Conservation (phyloP, 257 asterid species). For the Nicotiana noctiflora region DNA sequence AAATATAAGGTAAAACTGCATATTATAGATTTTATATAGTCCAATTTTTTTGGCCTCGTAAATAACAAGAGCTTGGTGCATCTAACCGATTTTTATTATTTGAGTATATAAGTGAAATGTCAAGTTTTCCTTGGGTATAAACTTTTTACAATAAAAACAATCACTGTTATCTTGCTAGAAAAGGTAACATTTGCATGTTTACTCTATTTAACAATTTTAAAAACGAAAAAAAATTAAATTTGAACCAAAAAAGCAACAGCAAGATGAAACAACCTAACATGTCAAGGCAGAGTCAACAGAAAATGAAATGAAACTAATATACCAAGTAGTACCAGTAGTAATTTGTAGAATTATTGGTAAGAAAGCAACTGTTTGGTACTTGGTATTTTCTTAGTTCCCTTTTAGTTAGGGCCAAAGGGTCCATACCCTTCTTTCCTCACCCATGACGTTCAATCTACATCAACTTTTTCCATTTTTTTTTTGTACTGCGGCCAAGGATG, state of each 20-base stretch:
- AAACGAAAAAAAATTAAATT: background rate
- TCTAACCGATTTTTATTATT: too few relatives aligned
- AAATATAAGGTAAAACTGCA: too few relatives aligned
- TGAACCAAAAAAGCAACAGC: background rate
- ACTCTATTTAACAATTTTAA: background rate
- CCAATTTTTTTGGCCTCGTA: too few relatives aligned
- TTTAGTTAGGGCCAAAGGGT: constrained; percentile 1
- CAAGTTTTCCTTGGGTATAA: too few relatives aligned
- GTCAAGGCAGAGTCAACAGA: background rate
- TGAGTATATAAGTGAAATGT: too few relatives aligned
- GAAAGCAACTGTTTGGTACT: background rate
- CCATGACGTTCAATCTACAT: background rate
- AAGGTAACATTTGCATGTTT: too few relatives aligned
- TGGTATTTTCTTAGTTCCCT: background rate
- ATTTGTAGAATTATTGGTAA: constrained; percentile 3
- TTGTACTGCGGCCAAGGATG: too few relatives aligned
- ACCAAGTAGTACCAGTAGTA: background rate
- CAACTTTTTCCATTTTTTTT: background rate
- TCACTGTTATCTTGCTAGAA: too few relatives aligned
- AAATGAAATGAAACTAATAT: background rate
- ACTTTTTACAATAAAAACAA: too few relatives aligned
- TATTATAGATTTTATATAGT: too few relatives aligned
- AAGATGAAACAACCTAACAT: background rate
- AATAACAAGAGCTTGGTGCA: too few relatives aligned
- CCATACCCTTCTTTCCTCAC: background rate